Percentiles rank a stretch among this genome's conserved stretches.
Evolutionary conservation across 192 early-diverging fungal species (phyloP).

Genomic region (Coemansia asiatica): DNA sequence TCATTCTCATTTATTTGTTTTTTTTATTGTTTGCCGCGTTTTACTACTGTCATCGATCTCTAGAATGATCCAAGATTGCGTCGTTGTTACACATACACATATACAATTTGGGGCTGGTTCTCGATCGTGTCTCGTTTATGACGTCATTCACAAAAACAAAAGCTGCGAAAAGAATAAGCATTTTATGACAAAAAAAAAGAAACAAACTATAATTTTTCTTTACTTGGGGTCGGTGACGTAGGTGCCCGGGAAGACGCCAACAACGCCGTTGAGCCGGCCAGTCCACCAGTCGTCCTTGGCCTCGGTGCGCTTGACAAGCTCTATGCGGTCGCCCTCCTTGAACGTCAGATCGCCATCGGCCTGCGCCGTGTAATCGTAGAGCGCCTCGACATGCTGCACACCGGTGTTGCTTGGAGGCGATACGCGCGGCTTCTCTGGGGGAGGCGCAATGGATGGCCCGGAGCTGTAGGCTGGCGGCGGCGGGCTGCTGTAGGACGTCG

Average conservation of each 20-base stretch:
- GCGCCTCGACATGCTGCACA: conserved; percentile 61
- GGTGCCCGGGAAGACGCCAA: conserved; percentile 75
- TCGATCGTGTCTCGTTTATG: too few species aligned
- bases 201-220: neutral
- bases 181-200: neutral
- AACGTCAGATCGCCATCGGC: conserved; percentile 72
- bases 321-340: conserved; percentile 68
- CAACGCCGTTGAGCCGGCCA: conserved; percentile 60
- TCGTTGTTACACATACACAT: too few species aligned
- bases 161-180: neutral
- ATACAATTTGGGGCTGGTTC: too few species aligned
- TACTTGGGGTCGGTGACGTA: conserved; percentile 45
- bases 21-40: too few species aligned
- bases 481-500: conserved; percentile 5
- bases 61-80: too few species aligned
- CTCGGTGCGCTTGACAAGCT: conserved; percentile 62
- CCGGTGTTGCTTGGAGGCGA: conserved; percentile 31
- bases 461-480: conserved; percentile 12
- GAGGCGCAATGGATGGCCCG: conserved; percentile 21
- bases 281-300: conserved; percentile 82
- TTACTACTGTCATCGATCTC: too few species aligned
- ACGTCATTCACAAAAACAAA: neutral
- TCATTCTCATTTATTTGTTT: too few species aligned
- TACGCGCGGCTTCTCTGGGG: conserved; percentile 10
- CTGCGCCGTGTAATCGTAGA: conserved; percentile 79